phyloP scores from a whole-genome alignment of 225 moss, liverwort and hornwort genomes.

The Pseudoscleropodium purum region DNA sequence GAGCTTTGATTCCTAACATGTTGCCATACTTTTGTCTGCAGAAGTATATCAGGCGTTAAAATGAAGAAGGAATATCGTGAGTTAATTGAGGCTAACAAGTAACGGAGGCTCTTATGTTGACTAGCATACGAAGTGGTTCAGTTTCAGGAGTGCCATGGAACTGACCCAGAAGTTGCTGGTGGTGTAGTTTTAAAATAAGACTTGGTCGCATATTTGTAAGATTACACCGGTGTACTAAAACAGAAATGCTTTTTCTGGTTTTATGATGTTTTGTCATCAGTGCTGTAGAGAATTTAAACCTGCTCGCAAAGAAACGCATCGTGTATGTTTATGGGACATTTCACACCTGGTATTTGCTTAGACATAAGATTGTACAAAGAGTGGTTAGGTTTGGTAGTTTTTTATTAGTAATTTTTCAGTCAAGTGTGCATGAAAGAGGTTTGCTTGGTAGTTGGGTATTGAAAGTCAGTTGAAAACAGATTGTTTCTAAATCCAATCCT shows the following conservation, averaged over 20 bases:
- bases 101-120: not conserved
- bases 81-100: slow-evolving; percentile 68
- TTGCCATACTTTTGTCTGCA: slow-evolving; percentile 3
- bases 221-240: not conserved
- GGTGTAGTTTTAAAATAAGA: slow-evolving; percentile 1
- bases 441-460: not conserved
- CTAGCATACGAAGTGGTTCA: not conserved
- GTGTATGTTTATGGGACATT: not conserved
- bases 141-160: not conserved
- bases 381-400: not conserved
- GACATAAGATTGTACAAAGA: not conserved
- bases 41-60: slow-evolving; percentile 82
- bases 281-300: not conserved
- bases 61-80: slow-evolving; percentile 97
- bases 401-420: not conserved
- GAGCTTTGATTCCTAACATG: not conserved
- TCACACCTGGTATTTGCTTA: not conserved
- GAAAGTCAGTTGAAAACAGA: not conserved
- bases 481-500: not conserved
- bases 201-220: not conserved
- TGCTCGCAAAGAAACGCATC: not conserved
- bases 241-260: not conserved
- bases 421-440: not conserved
- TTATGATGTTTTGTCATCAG: not conserved
- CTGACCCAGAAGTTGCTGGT: not conserved